Evolutionary conservation across 768 basidiomycete genomes (phyloP).

Genomic region (Rhodotorula babjevae): DNA sequence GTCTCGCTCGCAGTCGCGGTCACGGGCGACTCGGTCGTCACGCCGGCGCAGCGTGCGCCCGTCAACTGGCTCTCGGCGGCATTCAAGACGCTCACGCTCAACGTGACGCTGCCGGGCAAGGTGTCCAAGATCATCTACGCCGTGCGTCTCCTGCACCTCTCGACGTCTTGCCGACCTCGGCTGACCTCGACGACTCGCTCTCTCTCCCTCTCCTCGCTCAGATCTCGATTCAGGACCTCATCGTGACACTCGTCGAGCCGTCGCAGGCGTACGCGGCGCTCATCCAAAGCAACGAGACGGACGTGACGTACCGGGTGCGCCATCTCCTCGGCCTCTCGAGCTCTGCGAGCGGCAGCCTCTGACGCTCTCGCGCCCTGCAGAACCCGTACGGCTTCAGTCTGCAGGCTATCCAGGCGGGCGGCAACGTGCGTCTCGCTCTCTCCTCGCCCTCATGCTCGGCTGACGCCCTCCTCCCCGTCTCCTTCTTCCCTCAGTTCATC

Average conservation of each 20-base stretch:
- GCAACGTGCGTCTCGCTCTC: slow-evolving; percentile 51
- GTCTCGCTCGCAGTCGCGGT: not conserved
- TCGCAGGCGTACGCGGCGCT: slow-evolving; percentile 54
- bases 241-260: slow-evolving; percentile 54
- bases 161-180: not conserved
- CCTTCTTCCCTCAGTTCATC: slow-evolving; percentile 3
- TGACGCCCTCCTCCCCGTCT: slow-evolving; percentile 42
- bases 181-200: too few relatives aligned
- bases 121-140: slow-evolving; percentile 49
- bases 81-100: slow-evolving; percentile 60
- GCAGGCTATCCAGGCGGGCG: slow-evolving; percentile 58
- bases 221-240: slow-evolving; percentile 59
- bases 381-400: slow-evolving; percentile 74
- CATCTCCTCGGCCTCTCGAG: slow-evolving; percentile 43
- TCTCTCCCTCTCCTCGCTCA: too few relatives aligned
- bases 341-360: too few relatives aligned
- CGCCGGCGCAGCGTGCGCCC: slow-evolving; percentile 49
- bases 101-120: slow-evolving; percentile 61
- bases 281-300: slow-evolving; percentile 27
- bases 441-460: slow-evolving; percentile 45
- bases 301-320: slow-evolving; percentile 26
- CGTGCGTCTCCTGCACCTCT: not conserved
- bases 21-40: slow-evolving; percentile 59
- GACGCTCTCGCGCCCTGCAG: slow-evolving; percentile 56
- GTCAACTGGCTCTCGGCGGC: slow-evolving; percentile 65